Evolutionary conservation across 2,329 filamentous ascomycete species (phyloP).

Genomic region (Penicillium freii): DNA sequence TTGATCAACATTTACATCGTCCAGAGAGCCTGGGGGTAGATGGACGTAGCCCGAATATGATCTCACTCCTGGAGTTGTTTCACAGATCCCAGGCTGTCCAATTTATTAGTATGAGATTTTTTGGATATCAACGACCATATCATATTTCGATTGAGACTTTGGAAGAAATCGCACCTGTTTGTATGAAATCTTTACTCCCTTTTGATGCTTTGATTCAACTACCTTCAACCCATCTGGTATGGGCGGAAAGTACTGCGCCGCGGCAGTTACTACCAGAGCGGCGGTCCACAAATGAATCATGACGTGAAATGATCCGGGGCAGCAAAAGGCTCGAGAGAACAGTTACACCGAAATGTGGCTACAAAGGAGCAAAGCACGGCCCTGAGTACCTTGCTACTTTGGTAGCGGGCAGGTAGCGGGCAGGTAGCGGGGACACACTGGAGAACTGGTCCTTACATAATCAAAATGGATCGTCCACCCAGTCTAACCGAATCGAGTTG

Average conservation of each 20-base stretch:
- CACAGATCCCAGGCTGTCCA: constrained; percentile 50
- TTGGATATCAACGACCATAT: background rate
- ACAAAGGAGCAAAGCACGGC: no score
- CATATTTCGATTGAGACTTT: background rate
- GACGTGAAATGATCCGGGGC: no score
- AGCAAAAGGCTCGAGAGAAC: background rate
- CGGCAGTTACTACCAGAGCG: constrained; percentile 21
- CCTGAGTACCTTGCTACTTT: no score
- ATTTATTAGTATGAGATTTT: background rate
- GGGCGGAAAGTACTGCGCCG: constrained; percentile 43
- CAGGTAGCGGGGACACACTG: no score
- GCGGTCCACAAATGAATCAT: constrained; percentile 3
- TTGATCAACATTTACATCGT: constrained; percentile 44
- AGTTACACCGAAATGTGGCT: background rate
- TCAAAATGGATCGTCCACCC: no score
- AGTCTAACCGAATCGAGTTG: no score
- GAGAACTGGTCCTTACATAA: no score
- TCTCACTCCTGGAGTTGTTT: constrained; percentile 56
- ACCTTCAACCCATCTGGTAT: constrained; percentile 42
- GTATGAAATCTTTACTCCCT: constrained; percentile 47
- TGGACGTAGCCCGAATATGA: constrained; percentile 62
- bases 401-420: no score
- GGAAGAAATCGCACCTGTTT: constrained; percentile 40
- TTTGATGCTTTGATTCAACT: constrained; percentile 43
- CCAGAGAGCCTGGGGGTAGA: constrained; percentile 49